Conservation (phyloP, 768 basidiomycete species). For the Vishniacozyma victoriae region DNA sequence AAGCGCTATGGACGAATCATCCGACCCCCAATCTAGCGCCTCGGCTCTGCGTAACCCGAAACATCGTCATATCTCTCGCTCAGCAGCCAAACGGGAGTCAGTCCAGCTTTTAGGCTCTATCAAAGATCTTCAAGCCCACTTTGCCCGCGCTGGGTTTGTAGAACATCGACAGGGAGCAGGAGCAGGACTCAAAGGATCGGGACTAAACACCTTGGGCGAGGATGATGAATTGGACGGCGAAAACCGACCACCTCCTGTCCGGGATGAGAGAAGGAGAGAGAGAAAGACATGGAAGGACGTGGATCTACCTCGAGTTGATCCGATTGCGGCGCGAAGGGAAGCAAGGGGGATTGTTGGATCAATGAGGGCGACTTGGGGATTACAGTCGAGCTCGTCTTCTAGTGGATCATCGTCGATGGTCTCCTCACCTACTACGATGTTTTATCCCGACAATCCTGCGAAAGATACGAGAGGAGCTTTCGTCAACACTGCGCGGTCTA, state of each 20-base stretch:
- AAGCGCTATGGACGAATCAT: too few relatives aligned
- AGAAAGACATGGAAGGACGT: conserved; percentile 35
- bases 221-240: conserved; percentile 20
- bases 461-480: conserved; percentile 5
- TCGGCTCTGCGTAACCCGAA: conserved; percentile 30
- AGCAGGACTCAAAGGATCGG: conserved; percentile 16
- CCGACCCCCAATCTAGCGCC: background rate
- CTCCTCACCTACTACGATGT: conserved; percentile 6
- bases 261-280: conserved; percentile 44
- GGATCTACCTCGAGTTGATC: conserved; percentile 26
- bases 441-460: conserved; percentile 8
- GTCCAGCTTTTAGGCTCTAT: conserved; percentile 94
- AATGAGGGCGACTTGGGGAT: conserved; percentile 20
- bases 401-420: background rate
- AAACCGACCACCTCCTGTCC: conserved; percentile 40
- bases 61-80: conserved; percentile 37
- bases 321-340: conserved; percentile 18
- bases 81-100: conserved; percentile 82
- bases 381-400: conserved; percentile 4
- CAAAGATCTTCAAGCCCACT: conserved; percentile 90
- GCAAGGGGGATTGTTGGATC: conserved; percentile 10
- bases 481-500: conserved; percentile 23
- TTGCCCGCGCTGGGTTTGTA: conserved; percentile 47
- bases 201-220: conserved; percentile 63
- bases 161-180: conserved; percentile 30